Evolutionary conservation across 805 yeast species (phyloP), one percentile per base, ranked within the genome.

Genomic region (Wickerhamomyces rabaulensis): DNA sequence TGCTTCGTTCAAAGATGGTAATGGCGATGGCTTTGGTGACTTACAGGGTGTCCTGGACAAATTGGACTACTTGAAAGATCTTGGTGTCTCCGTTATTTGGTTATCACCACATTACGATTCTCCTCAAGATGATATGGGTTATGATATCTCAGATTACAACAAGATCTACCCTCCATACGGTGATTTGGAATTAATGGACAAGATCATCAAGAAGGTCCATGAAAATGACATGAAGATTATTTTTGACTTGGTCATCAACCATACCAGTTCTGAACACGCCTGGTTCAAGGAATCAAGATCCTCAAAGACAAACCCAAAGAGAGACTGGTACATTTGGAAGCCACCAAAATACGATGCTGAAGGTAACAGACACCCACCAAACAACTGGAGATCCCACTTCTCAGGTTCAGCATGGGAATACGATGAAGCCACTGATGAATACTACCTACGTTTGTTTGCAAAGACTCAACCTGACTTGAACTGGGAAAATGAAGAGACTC

Each of bases 121-220:
- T 3, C 84, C 84, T 6, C 79, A 75, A 58, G 76, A 72, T 43
- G 84, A 79, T 58, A 78, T 79, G 83, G 84, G 84, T 4, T 79
- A 78, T 57, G 84, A 79, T 54, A 76, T 79, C 55, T 62, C 76
- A 17, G 73, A 79, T 61, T 79, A 79, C 63, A 71, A 75, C 58
- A 69, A 62, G 21, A 71, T 79, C 36, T 71, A 78, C 60, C 73
- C 75, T 15, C 65, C 67, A 48, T 79, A 75, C 60, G 85, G 84
- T 35, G 70, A 80, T 13, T 58, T 77, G 61, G 73, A 73, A 48
- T 81, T 76, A 53, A 72, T 75, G 70, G 75, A 75, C 53, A 51
- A 57, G 25, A 68, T 79, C 60, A 71, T 79, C 50, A 61, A 63
- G 15, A 79, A 69, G 50, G 52, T 67, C 35, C 81, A 79, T 56